Evolutionary conservation across 129 eudicot species (phyloP).

Genomic region (Flaveria trinervia): DNA sequence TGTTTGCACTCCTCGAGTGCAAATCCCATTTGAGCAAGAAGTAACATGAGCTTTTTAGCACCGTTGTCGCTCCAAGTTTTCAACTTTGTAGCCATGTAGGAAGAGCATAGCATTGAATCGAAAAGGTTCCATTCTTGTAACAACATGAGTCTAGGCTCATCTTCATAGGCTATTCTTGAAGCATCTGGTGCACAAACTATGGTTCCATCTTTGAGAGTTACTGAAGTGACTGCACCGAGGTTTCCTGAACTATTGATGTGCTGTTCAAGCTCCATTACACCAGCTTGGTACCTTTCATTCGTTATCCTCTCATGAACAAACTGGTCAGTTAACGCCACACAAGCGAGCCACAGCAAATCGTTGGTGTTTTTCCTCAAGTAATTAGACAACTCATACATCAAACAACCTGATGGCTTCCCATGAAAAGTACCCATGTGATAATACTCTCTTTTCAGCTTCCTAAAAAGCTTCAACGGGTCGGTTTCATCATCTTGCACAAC

Average conservation of each 20-base stretch:
- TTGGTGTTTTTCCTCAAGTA: conserved; percentile 63
- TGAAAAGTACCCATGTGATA: conserved; percentile 86
- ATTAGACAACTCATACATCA: conserved; percentile 82
- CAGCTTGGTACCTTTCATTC: conserved; percentile 79
- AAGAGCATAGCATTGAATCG: conserved; percentile 86
- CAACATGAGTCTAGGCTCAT: conserved; percentile 88
- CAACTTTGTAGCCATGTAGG: conserved; percentile 90
- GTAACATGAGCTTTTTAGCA: no score
- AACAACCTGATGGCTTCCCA: conserved; percentile 92
- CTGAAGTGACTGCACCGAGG: conserved; percentile 33
- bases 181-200: conserved; percentile 66
- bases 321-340: conserved; percentile 89
- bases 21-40: no score
- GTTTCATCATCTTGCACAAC: conserved; percentile 51
- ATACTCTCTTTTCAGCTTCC: conserved; percentile 68
- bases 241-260: conserved; percentile 75
- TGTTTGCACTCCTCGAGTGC: no score
- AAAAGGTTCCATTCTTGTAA: conserved; percentile 91
- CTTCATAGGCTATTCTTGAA: conserved; percentile 74
- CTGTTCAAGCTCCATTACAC: conserved; percentile 97
- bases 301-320: conserved; percentile 86
- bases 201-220: no score
- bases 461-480: conserved; percentile 68
- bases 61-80: conserved; percentile 90
- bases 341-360: conserved; percentile 85